Base-by-base conservation (phyloP, 306 rosid species). In the Gynostemma pentaphyllum region DNA sequence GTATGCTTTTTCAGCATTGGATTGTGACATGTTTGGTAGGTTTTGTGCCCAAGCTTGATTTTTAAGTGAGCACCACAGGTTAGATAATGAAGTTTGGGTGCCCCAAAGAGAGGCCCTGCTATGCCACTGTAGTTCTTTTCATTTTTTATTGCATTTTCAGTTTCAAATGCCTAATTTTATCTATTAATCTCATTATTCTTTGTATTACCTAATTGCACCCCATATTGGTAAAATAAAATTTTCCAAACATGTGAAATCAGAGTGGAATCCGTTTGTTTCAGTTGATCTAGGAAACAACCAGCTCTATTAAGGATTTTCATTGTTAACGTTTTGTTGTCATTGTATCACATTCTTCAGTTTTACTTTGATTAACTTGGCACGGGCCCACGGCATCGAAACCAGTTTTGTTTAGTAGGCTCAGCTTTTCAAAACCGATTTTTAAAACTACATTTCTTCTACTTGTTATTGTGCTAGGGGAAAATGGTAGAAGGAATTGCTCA, bases 401-500 rank as follows among this genome's bases (percentile, higher is more conserved):
- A 15, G 2, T 9, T 55, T 8, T 18, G 16, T 55, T 54, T 55
- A 7, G 62, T n/a, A 18, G 40, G 26, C 44, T 32, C 63, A 16
- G 9, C 8, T 9, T 56, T 1, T 10, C 42, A 55, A 23, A 3
- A 29, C 30, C 22, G 32, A 9, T 29, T 24, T 7, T 28, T n/a
- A 54, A 28, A 52, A 54, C 62, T 29, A 51, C 5, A 1, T 12
- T 22, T 50, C 42, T 41, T 62, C 54, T 70, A 22, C 24, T 39
- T 32, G 32, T 61, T 62, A 63, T 32, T 68, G 34, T 66, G 45
- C 53, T 82, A 92, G 98, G 96, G 88, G 55, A 84, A 84, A 79
- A 69, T 45, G 23, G 62, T 45, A 5, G 90, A 92, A 81, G 92
- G 94, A 15, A 73, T 78, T 13, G 79, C 18, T 46, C 96, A 92